A percentile compares a stretch with the other conserved stretches of the same genome.
Conservation (phyloP, 192 early-diverging fungal genomes). For the Mortierella antarctica region DNA sequence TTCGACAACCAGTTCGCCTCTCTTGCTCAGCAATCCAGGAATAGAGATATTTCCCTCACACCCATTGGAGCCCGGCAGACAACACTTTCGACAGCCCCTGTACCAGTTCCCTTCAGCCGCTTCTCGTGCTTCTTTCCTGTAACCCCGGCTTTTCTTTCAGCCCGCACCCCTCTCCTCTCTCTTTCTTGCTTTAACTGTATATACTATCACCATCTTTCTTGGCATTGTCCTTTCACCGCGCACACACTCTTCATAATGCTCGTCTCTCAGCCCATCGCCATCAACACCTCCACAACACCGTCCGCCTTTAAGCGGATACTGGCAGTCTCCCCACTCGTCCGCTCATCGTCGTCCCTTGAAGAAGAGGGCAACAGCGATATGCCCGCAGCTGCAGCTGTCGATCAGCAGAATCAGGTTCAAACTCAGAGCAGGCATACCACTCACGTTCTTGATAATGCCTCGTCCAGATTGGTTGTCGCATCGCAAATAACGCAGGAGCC, state of each 20-base stretch:
- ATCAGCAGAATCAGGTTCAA: background rate
- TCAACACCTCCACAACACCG: background rate
- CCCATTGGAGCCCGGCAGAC: too few species aligned
- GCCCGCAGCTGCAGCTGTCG: background rate
- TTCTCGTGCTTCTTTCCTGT: background rate
- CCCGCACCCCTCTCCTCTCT: constrained; percentile 7
- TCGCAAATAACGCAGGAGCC: constrained; percentile 9
- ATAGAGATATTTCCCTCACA: too few species aligned
- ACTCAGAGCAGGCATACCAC: background rate
- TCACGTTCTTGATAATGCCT: constrained; percentile 2
- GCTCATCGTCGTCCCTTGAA: constrained; percentile 4
- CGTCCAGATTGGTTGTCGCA: constrained; percentile 7
- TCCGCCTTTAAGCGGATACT: constrained; percentile 8
- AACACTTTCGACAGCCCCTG: too few species aligned
- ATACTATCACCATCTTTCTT: background rate
- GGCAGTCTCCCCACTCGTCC: constrained; percentile 9
- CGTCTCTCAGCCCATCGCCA: background rate
- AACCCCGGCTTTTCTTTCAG: background rate
- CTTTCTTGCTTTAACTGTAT: background rate
- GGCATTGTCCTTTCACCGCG: background rate
- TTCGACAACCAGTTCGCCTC: too few species aligned
- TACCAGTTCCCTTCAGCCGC: too few species aligned
- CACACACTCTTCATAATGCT: constrained; percentile 1
- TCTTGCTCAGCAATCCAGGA: too few species aligned
- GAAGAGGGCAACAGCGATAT: constrained; percentile 27